Percentiles rank a stretch among this genome's conserved stretches.
Evolutionary conservation across 768 basidiomycete species (phyloP).

Genomic region (Suillus plorans): DNA sequence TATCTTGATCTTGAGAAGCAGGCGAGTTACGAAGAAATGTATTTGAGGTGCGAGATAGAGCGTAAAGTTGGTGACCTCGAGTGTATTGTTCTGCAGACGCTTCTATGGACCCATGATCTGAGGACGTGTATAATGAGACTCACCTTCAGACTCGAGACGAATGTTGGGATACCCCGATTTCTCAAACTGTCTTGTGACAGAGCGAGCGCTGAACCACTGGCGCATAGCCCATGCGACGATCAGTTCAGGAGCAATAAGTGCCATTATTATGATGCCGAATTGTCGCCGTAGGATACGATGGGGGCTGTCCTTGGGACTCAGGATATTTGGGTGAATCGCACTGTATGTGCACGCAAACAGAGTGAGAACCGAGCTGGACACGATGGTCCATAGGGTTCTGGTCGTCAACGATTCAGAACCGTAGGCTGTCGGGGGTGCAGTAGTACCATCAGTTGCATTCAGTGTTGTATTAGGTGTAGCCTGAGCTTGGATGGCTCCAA

Average conservation of each 20-base stretch:
- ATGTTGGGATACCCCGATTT: background rate
- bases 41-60: no score
- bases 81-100: no score
- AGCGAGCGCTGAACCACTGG: constrained; percentile 18
- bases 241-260: constrained; percentile 24
- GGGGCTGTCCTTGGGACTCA: background rate
- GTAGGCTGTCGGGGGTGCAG: background rate
- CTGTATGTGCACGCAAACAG: constrained; percentile 27
- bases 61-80: no score
- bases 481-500: background rate
- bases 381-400: constrained; percentile 23
- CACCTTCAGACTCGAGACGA: background rate
- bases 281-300: background rate
- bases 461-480: background rate
- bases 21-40: no score
- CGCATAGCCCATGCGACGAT: constrained; percentile 19
- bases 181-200: background rate
- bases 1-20: no score
- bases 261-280: constrained; percentile 14
- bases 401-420: background rate
- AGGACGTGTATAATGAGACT: background rate
- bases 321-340: constrained; percentile 28
- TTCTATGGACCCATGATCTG: no score
- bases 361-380: constrained; percentile 24
- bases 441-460: background rate